Conservation (phyloP, 176 grass and related monocot genomes). For the Calamus simplicifolius region DNA sequence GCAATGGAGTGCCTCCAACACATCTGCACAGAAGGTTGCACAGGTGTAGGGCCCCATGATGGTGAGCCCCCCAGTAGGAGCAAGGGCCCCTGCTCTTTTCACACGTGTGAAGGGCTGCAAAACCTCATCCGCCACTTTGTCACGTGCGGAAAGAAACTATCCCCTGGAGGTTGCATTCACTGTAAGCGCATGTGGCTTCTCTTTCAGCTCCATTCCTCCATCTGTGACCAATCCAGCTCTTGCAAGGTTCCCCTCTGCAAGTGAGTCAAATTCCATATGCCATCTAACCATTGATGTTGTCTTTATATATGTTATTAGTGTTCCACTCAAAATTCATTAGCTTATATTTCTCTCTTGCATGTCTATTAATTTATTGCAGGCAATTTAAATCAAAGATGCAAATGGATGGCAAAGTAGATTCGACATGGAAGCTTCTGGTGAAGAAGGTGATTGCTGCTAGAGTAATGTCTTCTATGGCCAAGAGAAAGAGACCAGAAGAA, state of each 20-base stretch:
- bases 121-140: slow-evolving; percentile 52
- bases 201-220: slow-evolving; percentile 60
- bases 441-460: slow-evolving; percentile 50
- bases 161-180: slow-evolving; percentile 38
- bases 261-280: slow-evolving; percentile 20
- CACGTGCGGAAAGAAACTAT: slow-evolving; percentile 29
- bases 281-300: too few relatives aligned
- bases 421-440: slow-evolving; percentile 59
- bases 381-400: slow-evolving; percentile 45
- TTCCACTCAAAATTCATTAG: too few relatives aligned
- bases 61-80: background rate
- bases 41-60: slow-evolving; percentile 1
- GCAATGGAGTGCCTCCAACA: slow-evolving; percentile 62
- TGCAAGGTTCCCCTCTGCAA: slow-evolving; percentile 69
- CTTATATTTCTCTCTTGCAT: too few relatives aligned
- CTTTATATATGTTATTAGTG: too few relatives aligned
- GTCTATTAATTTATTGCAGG: slow-evolving; percentile 9
- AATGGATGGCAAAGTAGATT: slow-evolving; percentile 41
- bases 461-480: slow-evolving; percentile 36
- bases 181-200: slow-evolving; percentile 79
- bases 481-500: slow-evolving; percentile 20
- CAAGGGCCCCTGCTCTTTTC: background rate
- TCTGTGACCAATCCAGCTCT: slow-evolving; percentile 36
- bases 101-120: slow-evolving; percentile 42
- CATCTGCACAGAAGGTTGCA: slow-evolving; percentile 27